Base-by-base conservation (phyloP, 495 filamentous ascomycete species). In the Xylaria cubensis region DNA sequence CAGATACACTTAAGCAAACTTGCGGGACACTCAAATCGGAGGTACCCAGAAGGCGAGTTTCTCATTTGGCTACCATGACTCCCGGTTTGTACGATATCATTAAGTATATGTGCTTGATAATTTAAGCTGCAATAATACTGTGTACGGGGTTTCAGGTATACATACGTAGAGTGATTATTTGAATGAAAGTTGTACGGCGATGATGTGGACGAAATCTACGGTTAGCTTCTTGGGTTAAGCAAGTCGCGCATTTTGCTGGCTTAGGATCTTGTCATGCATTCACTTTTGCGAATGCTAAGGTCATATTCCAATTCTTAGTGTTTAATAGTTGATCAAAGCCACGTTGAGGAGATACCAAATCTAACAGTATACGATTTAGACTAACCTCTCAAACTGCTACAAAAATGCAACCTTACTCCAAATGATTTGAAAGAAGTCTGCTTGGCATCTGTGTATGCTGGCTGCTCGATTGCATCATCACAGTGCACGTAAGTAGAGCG, bases 1-100 rank as follows among this genome's bases (percentile, higher is more conserved):
- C 58, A 26, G 64, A 67, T 1, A 44, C 68, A 6, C 36, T 74
- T 32, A 56, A 63, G 44, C 64, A 26, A 15, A n/a, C 68, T 17
- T 71, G 72, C 36, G 34, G 26, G 42, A 26, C 64, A 58, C 72
- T 42, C 3, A 55, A 48, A 44, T 74, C 56, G 64, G 73, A 74
- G n/a, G 73, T 69, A 71, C 68, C 19, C 53, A 71, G 7, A n/a
- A 68, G 69, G 72, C 58, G n/a, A 19, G 68, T 34, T 24, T 2
- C 42, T 19, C 10, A 4, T 42, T 8, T 7, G 24, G 61, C 39
- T 7, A 21, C n/a, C 0, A 13, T 13, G 26, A 26, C 26, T 26
- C 4, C 21, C 9, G 2, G 5, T 21, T 4, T 0, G 3, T 3
- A 4, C 12, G 3, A 3, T 3, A 3, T 26, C 24, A 53, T 53